A percentile compares a stretch with the other conserved stretches of the same genome.
These are phyloP conservation scores for Aspergillus ustus DNA, from an alignment of 2,329 filamentous ascomycete genomes.

Conservation along the genomic window DNA sequence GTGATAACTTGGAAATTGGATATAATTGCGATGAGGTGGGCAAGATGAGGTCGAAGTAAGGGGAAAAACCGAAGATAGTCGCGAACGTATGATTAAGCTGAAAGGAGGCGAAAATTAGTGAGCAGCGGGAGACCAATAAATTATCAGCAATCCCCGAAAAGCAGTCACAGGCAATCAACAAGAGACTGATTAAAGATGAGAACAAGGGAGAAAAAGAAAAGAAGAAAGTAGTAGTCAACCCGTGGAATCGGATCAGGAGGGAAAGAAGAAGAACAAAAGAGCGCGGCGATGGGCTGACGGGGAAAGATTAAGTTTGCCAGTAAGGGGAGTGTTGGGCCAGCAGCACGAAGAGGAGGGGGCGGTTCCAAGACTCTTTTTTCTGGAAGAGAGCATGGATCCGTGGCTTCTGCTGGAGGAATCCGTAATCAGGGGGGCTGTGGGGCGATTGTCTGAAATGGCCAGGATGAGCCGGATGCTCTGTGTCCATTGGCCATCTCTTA, in stretches of 20 bases:
- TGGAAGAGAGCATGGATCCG: constrained; percentile 21
- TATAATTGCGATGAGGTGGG: constrained; percentile 17
- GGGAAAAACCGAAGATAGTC: constrained; percentile 24
- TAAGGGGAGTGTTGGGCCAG: constrained; percentile 9
- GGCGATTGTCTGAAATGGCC: constrained; percentile 13
- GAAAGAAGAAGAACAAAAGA: constrained; percentile 4
- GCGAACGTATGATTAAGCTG: constrained; percentile 24
- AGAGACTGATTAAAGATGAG: constrained; percentile 10
- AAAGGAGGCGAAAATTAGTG: constrained; percentile 29
- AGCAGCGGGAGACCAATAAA: constrained; percentile 21
- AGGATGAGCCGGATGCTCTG: neutral
- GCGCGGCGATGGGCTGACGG: neutral
- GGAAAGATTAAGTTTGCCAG: neutral
- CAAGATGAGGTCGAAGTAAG: constrained; percentile 22
- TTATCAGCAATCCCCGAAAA: constrained; percentile 9
- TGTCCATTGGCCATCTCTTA: constrained; percentile 12
- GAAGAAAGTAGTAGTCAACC: constrained; percentile 6
- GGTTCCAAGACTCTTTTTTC: constrained; percentile 18
- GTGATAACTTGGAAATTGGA: constrained; percentile 10
- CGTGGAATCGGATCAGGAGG: constrained; percentile 8
- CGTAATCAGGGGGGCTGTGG: constrained; percentile 23
- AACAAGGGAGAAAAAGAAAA: constrained; percentile 14
- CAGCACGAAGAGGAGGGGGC: constrained; percentile 5
- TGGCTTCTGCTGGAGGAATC: neutral
- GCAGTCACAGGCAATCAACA: constrained; percentile 5